Conservation (phyloP, 148 eudicot species). For the Rhododendron ferrugineum region DNA sequence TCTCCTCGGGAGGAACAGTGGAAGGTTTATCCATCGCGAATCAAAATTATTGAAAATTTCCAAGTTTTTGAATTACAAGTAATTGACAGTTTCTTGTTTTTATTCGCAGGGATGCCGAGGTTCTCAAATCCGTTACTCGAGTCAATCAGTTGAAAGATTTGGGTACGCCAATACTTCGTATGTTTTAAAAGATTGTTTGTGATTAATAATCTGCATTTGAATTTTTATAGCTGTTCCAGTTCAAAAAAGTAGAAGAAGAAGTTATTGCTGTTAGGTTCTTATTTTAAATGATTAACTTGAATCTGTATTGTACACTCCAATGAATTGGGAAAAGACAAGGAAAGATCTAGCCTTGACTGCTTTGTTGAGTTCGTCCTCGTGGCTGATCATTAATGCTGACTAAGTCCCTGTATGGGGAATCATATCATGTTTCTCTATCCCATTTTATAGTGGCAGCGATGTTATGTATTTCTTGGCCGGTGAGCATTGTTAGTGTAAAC, state of each 20-base stretch:
- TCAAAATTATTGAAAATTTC: too few species aligned
- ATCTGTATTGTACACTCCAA: background rate
- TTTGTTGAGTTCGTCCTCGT: background rate
- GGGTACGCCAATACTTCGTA: conserved; percentile 34
- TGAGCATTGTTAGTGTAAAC: background rate
- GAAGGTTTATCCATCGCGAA: background rate
- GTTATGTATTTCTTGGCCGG: background rate
- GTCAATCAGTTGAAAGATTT: conserved; percentile 86
- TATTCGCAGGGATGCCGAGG: conserved; percentile 67
- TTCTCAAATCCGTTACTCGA: conserved; percentile 67
- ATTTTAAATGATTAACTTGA: background rate
- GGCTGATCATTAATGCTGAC: conserved; percentile 1
- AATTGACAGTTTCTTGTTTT: background rate
- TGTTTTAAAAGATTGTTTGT: background rate
- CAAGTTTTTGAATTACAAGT: background rate
- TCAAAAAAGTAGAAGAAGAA: too few species aligned
- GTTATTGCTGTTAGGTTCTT: background rate
- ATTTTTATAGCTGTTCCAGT: background rate
- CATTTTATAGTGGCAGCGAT: background rate
- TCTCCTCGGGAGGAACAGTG: conserved; percentile 79
- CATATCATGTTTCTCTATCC: background rate
- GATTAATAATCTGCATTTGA: background rate
- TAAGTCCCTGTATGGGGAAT: background rate
- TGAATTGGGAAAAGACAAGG: background rate
- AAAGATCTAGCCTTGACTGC: background rate